phyloP scores from a whole-genome alignment of 1,284 basidiomycete species.

The Gomphus bonarii region DNA sequence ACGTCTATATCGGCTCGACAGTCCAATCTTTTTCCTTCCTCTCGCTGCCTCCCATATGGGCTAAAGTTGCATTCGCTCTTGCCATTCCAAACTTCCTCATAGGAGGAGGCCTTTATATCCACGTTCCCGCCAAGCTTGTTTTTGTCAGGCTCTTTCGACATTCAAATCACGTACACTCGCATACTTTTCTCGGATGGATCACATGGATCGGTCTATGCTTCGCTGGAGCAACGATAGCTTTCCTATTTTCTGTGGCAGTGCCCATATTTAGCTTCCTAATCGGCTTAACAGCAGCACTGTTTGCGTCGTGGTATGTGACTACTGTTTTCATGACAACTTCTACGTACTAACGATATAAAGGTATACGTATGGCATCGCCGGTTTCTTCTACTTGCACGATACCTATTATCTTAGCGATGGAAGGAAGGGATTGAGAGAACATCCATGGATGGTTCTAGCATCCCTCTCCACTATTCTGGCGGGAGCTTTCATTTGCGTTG shows the following conservation, averaged over 20 bases:
- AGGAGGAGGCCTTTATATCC: conserved; percentile 36
- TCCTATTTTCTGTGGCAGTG: conserved; percentile 43
- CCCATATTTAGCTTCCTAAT: conserved; percentile 46
- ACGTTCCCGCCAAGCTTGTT: conserved; percentile 48
- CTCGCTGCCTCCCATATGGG: conserved; percentile 39
- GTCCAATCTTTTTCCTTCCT: conserved; percentile 45
- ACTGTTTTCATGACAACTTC: not conserved
- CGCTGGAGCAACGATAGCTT: conserved; percentile 33
- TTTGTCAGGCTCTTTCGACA: conserved; percentile 53
- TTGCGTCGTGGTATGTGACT: conserved; percentile 45
- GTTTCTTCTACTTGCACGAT: conserved; percentile 48
- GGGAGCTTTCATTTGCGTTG: conserved; percentile 43
- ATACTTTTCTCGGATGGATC: conserved; percentile 48
- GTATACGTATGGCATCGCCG: conserved; percentile 36
- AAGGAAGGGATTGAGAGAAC: conserved; percentile 21
- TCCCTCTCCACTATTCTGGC: conserved; percentile 34
- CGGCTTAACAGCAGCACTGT: conserved; percentile 42
- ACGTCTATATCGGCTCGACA: conserved; percentile 47
- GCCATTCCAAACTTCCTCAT: conserved; percentile 40
- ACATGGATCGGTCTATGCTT: conserved; percentile 42
- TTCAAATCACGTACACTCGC: conserved; percentile 43
- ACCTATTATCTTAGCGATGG: conserved; percentile 33
- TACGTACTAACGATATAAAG: not conserved
- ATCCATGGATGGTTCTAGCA: conserved; percentile 25
- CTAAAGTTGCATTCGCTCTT: conserved; percentile 38